Conservation (phyloP, 2,329 filamentous ascomycete species). For the Hypoxylon rubiginosum region DNA sequence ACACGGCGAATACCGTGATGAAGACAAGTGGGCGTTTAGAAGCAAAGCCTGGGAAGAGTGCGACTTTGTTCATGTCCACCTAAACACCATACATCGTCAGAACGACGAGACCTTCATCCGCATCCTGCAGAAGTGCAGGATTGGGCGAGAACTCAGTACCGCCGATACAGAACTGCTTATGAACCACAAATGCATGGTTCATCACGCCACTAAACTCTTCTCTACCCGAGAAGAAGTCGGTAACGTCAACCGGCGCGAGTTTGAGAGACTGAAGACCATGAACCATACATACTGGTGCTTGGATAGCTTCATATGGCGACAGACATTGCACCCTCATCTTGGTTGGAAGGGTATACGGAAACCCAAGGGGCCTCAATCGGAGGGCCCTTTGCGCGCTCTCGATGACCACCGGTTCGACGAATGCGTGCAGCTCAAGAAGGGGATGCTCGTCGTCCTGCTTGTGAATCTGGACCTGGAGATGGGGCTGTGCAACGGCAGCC, state of each 20-base stretch:
- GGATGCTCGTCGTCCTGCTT: slow-evolving; percentile 67
- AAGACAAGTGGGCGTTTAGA: slow-evolving; percentile 72
- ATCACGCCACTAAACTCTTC: slow-evolving; percentile 61
- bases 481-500: slow-evolving; percentile 63
- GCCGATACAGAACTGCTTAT: slow-evolving; percentile 60
- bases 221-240: slow-evolving; percentile 57
- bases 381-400: slow-evolving; percentile 53
- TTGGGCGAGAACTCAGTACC: slow-evolving; percentile 57
- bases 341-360: slow-evolving; percentile 43
- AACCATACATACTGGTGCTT: slow-evolving; percentile 52
- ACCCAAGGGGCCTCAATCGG: slow-evolving; percentile 26
- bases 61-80: slow-evolving; percentile 65
- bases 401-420: slow-evolving; percentile 62
- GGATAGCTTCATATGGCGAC: slow-evolving; percentile 59
- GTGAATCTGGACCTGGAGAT: slow-evolving; percentile 60
- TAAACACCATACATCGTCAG: slow-evolving; percentile 70
- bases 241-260: slow-evolving; percentile 53
- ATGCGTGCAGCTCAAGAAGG: slow-evolving; percentile 60
- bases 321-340: slow-evolving; percentile 45
- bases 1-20: slow-evolving; percentile 58
- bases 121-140: slow-evolving; percentile 68
- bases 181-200: slow-evolving; percentile 58
- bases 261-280: slow-evolving; percentile 50
- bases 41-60: slow-evolving; percentile 68
- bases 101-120: slow-evolving; percentile 65